Percentiles rank a stretch among this genome's conserved stretches.
Conservation (phyloP, 768 basidiomycete genomes). For the Saitozyma podzolica region DNA sequence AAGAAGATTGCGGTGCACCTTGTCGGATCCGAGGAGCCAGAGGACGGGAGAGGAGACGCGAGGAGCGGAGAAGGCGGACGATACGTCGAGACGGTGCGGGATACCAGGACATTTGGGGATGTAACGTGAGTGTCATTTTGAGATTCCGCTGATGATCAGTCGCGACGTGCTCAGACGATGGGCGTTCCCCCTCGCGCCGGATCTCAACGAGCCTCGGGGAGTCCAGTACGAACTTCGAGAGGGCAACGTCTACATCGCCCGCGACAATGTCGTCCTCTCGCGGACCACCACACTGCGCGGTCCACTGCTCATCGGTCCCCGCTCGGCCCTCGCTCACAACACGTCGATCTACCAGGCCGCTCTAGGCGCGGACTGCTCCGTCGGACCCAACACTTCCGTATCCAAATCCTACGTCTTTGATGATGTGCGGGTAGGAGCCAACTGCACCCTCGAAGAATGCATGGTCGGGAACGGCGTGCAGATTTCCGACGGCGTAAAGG, state of each 20-base stretch:
- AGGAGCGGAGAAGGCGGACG: slow-evolving; percentile 58
- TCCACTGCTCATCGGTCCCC: slow-evolving; percentile 71
- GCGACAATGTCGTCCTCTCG: slow-evolving; percentile 76
- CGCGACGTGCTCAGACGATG: slow-evolving; percentile 90
- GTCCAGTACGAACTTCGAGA: slow-evolving; percentile 79
- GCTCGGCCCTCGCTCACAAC: slow-evolving; percentile 66
- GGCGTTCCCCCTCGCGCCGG: slow-evolving; percentile 94
- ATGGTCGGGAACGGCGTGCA: slow-evolving; percentile 78
- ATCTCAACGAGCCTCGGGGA: slow-evolving; percentile 83
- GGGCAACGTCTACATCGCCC: slow-evolving; percentile 85
- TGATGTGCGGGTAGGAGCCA: slow-evolving; percentile 58
- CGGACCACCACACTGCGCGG: slow-evolving; percentile 66
- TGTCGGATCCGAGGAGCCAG: slow-evolving; percentile 57
- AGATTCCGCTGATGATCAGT: slow-evolving; percentile 21
- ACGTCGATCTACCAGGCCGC: slow-evolving; percentile 71
- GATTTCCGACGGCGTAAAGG: slow-evolving; percentile 65
- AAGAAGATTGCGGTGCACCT: slow-evolving; percentile 92
- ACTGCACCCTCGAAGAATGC: slow-evolving; percentile 65
- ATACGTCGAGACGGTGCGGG: slow-evolving; percentile 89
- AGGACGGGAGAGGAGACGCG: slow-evolving; percentile 10
- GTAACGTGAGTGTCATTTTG: slow-evolving; percentile 58
- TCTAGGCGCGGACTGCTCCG: slow-evolving; percentile 70
- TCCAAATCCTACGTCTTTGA: slow-evolving; percentile 81
- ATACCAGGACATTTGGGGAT: slow-evolving; percentile 86
- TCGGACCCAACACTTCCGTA: slow-evolving; percentile 71